A percentile compares a stretch with the other conserved stretches of the same genome.
Evolutionary conservation across 176 grass and related monocot species (phyloP).

Genomic region (Saccharum spontaneum): DNA sequence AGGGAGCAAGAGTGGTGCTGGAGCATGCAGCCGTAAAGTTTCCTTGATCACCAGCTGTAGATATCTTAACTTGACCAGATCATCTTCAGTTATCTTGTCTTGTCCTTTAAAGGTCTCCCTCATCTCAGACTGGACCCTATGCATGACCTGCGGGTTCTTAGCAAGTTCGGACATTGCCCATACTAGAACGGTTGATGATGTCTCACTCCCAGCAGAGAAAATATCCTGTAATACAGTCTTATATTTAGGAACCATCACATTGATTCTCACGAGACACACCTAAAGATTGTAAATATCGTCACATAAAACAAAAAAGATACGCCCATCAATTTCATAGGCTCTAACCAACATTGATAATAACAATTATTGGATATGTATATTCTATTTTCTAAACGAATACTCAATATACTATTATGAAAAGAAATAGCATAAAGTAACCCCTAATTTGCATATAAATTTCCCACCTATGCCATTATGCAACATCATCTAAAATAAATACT

Average conservation of each 20-base stretch:
- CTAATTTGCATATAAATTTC: too few species aligned
- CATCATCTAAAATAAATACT: too few species aligned
- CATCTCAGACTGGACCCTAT: constrained; percentile 24
- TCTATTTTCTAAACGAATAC: too few species aligned
- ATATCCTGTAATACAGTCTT: constrained; percentile 21
- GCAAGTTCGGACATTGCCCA: constrained; percentile 36
- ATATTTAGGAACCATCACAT: background rate
- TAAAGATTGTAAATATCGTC: too few species aligned
- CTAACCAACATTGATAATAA: too few species aligned
- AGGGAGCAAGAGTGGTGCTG: constrained; percentile 22
- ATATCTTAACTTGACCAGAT: constrained; percentile 19
- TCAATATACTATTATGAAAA: background rate
- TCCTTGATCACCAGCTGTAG: constrained; percentile 43
- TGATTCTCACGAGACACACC: background rate
- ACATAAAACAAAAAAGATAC: too few species aligned
- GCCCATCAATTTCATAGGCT: too few species aligned
- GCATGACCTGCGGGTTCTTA: constrained; percentile 26
- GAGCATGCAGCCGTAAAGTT: constrained; percentile 40
- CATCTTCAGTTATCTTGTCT: constrained; percentile 2
- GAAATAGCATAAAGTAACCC: too few species aligned
- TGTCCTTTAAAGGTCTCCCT: constrained; percentile 11
- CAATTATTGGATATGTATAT: too few species aligned
- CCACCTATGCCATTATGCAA: too few species aligned
- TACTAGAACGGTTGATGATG: constrained; percentile 34
- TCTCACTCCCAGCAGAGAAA: constrained; percentile 32